A percentile compares a stretch with the other conserved stretches of the same genome.
Evolutionary conservation across 176 grass and related monocot genomes (phyloP).

Genomic region (Triticum monococcum): DNA sequence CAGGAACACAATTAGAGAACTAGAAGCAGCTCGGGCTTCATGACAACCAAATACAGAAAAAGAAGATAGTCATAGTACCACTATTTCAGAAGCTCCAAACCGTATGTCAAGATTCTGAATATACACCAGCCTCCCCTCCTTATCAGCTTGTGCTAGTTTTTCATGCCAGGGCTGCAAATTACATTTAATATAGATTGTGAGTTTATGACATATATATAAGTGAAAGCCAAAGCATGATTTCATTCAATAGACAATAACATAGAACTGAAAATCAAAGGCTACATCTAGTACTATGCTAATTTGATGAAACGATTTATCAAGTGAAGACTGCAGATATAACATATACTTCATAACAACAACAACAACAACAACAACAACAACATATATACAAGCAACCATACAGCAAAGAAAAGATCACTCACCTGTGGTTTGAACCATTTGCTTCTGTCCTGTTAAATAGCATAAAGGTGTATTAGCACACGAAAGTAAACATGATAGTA

Average conservation of each 20-base stretch:
- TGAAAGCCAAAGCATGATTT: conserved; percentile 23
- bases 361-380: too few species aligned
- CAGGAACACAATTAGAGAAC: conserved; percentile 1
- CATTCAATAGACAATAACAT: conserved; percentile 12
- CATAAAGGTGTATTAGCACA: conserved; percentile 35
- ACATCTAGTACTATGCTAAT: conserved; percentile 2
- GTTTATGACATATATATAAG: background rate
- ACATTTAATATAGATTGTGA: conserved; percentile 29
- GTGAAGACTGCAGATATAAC: background rate
- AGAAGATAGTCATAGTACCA: conserved; percentile 42
- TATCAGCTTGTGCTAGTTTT: conserved; percentile 40
- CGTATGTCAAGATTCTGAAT: conserved; percentile 85
- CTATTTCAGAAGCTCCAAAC: conserved; percentile 68
- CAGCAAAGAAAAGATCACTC: conserved; percentile 50
- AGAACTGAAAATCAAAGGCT: conserved; percentile 10
- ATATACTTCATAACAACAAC: background rate
- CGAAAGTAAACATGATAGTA: conserved; percentile 28
- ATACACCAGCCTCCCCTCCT: conserved; percentile 59
- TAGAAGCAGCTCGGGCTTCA: conserved; percentile 8
- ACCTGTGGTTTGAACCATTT: conserved; percentile 78
- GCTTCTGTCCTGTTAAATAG: conserved; percentile 69
- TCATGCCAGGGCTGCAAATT: conserved; percentile 67
- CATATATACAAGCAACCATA: conserved; percentile 11
- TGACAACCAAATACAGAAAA: conserved; percentile 27
- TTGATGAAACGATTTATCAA: conserved; percentile 13